Conservation (phyloP, 2,329 filamentous ascomycete genomes). For the Thermomyces lanuginosus region DNA sequence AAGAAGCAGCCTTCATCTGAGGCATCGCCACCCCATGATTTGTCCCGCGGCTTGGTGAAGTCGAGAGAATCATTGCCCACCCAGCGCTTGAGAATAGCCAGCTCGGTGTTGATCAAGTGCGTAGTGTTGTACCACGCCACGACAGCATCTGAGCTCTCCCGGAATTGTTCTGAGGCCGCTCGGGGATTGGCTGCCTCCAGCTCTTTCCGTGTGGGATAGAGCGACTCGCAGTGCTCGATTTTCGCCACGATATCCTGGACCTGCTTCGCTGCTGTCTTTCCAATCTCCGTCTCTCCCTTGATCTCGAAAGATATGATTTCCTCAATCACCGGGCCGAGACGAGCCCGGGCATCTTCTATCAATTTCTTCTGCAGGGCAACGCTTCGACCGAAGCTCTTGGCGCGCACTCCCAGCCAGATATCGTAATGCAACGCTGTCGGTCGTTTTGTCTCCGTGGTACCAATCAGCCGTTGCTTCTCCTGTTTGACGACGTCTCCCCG, state of each 20-base stretch:
- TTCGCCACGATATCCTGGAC: conserved; percentile 78
- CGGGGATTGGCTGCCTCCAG: conserved; percentile 60
- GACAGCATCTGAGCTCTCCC: conserved; percentile 71
- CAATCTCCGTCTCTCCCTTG: conserved; percentile 79
- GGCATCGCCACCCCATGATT: conserved; percentile 55
- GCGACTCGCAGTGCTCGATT: conserved; percentile 72
- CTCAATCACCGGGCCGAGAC: conserved; percentile 60
- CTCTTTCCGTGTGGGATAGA: conserved; percentile 67
- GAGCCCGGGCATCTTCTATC: conserved; percentile 65
- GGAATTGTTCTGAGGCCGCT: conserved; percentile 60
- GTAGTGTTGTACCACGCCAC: conserved; percentile 96
- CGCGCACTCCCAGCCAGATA: conserved; percentile 76
- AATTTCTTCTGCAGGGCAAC: conserved; percentile 71
- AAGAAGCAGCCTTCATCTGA: conserved; percentile 86
- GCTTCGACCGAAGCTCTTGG: conserved; percentile 68
- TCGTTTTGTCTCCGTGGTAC: conserved; percentile 57
- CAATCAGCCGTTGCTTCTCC: conserved; percentile 90
- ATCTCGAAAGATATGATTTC: conserved; percentile 87
- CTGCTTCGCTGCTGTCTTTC: conserved; percentile 74
- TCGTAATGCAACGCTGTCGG: conserved; percentile 51
- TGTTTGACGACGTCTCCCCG: conserved; percentile 95
- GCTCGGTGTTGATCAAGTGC: conserved; percentile 84
- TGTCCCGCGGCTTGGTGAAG: conserved; percentile 59
- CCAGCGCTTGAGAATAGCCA: conserved; percentile 84
- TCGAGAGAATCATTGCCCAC: conserved; percentile 92